A percentile compares a stretch with the other conserved stretches of the same genome.
Conservation (phyloP, 176 grass and related monocot species). For the Triticum urartu region DNA sequence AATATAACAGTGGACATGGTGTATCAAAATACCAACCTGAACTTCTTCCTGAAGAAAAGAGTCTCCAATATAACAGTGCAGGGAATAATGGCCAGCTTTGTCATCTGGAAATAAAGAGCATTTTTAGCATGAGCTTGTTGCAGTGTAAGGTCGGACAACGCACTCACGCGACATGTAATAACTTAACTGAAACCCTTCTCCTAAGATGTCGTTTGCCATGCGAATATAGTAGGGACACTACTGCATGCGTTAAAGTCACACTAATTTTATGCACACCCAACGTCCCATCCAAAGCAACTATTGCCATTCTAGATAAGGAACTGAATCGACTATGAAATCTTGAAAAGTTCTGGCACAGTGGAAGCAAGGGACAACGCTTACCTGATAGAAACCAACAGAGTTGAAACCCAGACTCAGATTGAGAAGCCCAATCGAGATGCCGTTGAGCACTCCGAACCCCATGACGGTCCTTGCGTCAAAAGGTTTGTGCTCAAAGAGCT, state of each 20-base stretch:
- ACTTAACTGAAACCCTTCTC: slow-evolving; percentile 29
- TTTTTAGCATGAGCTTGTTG: slow-evolving; percentile 41
- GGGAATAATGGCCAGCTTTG: slow-evolving; percentile 97
- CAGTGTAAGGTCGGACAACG: neutral
- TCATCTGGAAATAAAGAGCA: slow-evolving; percentile 76
- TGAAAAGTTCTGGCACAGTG: neutral
- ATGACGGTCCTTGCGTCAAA: slow-evolving; percentile 92
- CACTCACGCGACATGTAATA: slow-evolving; percentile 12
- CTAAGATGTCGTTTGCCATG: slow-evolving; percentile 8
- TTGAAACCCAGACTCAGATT: slow-evolving; percentile 98
- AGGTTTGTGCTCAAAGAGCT: slow-evolving; percentile 97
- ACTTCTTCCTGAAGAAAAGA: slow-evolving; percentile 95
- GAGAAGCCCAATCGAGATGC: slow-evolving; percentile 97
- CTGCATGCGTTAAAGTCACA: neutral
- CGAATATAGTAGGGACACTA: slow-evolving; percentile 3
- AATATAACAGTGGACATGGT: neutral
- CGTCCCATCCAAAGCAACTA: neutral
- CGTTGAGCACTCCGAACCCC: slow-evolving; percentile 96
- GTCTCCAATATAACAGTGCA: slow-evolving; percentile 97
- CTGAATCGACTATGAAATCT: neutral
- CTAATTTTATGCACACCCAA: slow-evolving; percentile 11
- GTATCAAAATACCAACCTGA: slow-evolving; percentile 60
- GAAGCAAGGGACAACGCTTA: slow-evolving; percentile 17
- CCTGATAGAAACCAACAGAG: slow-evolving; percentile 99
- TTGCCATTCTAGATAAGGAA: neutral